A percentile compares a stretch with the other conserved stretches of the same genome.
Evolutionary conservation across 768 basidiomycete genomes (phyloP).

Genomic region (Termitomyces sp.): DNA sequence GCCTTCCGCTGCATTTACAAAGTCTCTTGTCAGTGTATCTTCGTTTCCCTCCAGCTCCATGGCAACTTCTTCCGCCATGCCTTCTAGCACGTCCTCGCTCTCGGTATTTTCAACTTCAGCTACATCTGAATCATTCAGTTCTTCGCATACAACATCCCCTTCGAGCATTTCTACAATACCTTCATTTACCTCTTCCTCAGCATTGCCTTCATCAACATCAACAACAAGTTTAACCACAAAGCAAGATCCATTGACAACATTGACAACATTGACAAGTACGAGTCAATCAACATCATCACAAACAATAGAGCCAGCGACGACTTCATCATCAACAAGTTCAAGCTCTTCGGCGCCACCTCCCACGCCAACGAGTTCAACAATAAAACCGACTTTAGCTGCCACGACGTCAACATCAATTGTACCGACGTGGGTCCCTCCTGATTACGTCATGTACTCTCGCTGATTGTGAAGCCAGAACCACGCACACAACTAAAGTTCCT

Average conservation of each 20-base stretch:
- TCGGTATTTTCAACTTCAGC: constrained; percentile 14
- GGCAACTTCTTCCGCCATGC: constrained; percentile 6
- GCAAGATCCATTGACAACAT: constrained; percentile 5
- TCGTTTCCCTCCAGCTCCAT: not conserved
- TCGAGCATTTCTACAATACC: constrained; percentile 19
- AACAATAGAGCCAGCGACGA: constrained; percentile 10
- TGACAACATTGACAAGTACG: constrained; percentile 5
- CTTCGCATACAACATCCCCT: constrained; percentile 12
- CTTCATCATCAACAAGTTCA: constrained; percentile 15
- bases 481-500: not conserved
- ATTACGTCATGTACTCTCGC: constrained; percentile 11
- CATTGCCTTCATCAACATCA: constrained; percentile 10
- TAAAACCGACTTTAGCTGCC: constrained; percentile 13
- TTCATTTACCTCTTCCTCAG: constrained; percentile 16
- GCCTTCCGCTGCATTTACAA: not conserved
- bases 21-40: not conserved
- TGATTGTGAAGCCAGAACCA: constrained; percentile 2
- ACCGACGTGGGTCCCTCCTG: constrained; percentile 13
- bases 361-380: constrained; percentile 13
- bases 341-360: constrained; percentile 16
- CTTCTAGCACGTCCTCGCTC: constrained; percentile 16
- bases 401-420: constrained; percentile 10
- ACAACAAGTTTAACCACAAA: constrained; percentile 8
- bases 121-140: constrained; percentile 7
- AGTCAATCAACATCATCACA: constrained; percentile 9